Conservation (phyloP, 192 early-diverging fungal species). For the Chytriomyces sp. region DNA sequence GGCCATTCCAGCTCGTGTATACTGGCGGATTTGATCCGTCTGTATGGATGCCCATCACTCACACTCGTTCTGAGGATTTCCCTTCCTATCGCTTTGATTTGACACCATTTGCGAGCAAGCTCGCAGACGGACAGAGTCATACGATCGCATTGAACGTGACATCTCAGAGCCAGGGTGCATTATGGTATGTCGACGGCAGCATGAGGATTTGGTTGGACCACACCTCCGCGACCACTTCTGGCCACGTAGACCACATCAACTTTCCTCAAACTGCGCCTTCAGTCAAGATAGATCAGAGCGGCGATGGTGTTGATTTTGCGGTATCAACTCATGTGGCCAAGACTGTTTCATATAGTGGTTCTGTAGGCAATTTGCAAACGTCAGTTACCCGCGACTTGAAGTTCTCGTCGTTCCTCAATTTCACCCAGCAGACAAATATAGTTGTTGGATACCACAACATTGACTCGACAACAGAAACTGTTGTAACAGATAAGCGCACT, state of each 20-base stretch:
- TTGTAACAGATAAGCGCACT: not conserved
- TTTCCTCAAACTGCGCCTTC: not conserved
- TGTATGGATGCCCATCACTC: conserved; percentile 31
- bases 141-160: conserved; percentile 36
- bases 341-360: not conserved
- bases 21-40: conserved; percentile 40
- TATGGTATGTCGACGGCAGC: conserved; percentile 37
- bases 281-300: not conserved
- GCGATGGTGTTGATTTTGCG: conserved; percentile 1
- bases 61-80: conserved; percentile 23
- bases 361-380: not conserved
- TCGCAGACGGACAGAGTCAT: conserved; percentile 19
- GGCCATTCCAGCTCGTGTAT: conserved; percentile 31
- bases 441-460: conserved; percentile 1
- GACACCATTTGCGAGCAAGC: conserved; percentile 27
- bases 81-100: conserved; percentile 31
- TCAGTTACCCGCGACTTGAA: not conserved
- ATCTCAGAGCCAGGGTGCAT: conserved; percentile 6
- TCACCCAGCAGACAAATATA: not conserved
- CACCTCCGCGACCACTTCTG: not conserved
- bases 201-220: conserved; percentile 32
- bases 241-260: not conserved
- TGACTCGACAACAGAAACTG: not conserved
- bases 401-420: not conserved
- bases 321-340: conserved; percentile 4